Base-by-base conservation (phyloP, 2,329 filamentous ascomycete species). In the Ceratocystiopsis sp. region DNA sequence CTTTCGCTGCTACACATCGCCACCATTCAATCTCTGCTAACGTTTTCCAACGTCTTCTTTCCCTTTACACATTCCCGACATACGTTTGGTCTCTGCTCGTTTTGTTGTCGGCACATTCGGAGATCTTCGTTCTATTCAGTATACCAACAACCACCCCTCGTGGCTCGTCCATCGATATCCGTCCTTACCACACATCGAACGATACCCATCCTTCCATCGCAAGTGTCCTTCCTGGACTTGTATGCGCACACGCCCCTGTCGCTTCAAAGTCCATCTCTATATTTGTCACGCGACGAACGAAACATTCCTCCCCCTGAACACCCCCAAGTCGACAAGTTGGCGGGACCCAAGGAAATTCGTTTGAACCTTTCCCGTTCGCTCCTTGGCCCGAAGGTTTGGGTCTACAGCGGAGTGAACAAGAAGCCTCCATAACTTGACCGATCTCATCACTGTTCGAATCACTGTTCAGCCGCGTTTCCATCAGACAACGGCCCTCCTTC, bases 391-490 rank as follows among this genome's bases (percentile, higher is more conserved):
- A 78, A 79, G 62, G 78, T 79, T 72, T 84, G 86, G 86, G 86
- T 93, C 78, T 89, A 89, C 65, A 79, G 79, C 72, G 87, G 89
- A 81, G 84, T 86, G 70, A 84, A 91, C 72, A 91, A 86, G 71
- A 89, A 93, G 68, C 89, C 91, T 62, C 89, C 89, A 73, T 96
- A 96, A 95, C 67, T 89, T 63, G 70, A 14, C 35, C 42, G 42
- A 29, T 37, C 43, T 29, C 25, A 11, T 8, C 10, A 29, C 10
- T 8, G 25, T 11, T 11, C 10, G 10, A 29, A 10, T 29, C 25
- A 29, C 25, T 29, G 25, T 29, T 29, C 25, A 29, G 9, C 25
- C 25, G 6, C 5, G 25, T 29, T 29, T 11, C 10, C 25, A 37
- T 15, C 29, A 29, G 11, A 39, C 18, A 15, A 45, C 36, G 43